Evolutionary conservation across 345 rosid species (phyloP).

Genomic region (Orychophragmus violaceus): DNA sequence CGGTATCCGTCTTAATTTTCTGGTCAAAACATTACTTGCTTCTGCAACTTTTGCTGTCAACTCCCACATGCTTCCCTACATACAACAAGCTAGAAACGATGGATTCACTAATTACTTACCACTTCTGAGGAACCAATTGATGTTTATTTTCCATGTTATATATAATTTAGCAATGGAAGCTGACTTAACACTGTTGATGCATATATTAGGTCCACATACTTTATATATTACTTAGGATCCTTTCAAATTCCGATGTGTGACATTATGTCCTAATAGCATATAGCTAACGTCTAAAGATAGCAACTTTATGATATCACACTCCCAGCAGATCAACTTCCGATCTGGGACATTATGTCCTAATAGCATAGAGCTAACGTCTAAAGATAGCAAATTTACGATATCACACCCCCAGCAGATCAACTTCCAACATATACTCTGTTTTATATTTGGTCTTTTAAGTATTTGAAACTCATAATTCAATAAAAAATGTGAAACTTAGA

Average conservation of each 20-base stretch:
- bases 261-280: too few relatives aligned
- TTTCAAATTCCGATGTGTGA: too few relatives aligned
- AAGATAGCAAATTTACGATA: too few relatives aligned
- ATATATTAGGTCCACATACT: too few relatives aligned
- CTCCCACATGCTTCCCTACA: constrained; percentile 48
- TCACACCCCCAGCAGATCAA: not conserved
- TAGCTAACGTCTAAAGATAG: not conserved
- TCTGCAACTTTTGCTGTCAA: constrained; percentile 42
- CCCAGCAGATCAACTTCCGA: too few relatives aligned
- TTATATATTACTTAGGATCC: too few relatives aligned
- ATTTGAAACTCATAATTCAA: not conserved
- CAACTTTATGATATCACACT: not conserved
- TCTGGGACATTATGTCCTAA: too few relatives aligned
- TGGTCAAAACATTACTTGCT: constrained; percentile 33
- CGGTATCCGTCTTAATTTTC: constrained; percentile 34
- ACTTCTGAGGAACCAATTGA: constrained; percentile 12
- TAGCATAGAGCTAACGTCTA: too few relatives aligned
- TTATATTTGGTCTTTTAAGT: not conserved
- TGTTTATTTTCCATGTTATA: not conserved
- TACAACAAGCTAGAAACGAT: constrained; percentile 43
- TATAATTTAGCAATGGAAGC: not conserved
- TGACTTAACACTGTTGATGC: not conserved
- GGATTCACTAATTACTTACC: constrained; percentile 47
- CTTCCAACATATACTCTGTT: not conserved
- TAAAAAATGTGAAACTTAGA: not conserved